Conservation (phyloP, 1,284 basidiomycete species). For the Inonotus hispidus region DNA sequence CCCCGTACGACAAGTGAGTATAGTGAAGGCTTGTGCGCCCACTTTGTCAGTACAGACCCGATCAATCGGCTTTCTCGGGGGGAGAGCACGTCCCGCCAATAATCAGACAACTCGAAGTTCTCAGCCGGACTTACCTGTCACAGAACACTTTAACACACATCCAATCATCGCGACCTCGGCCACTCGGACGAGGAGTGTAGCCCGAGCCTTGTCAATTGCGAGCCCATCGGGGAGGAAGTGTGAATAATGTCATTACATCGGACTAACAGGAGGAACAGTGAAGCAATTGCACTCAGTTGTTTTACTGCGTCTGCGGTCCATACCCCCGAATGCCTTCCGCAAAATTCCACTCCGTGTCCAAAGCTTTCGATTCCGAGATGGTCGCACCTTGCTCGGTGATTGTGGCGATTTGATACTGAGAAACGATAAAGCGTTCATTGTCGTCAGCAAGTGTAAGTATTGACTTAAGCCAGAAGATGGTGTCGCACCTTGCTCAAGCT, state of each 20-base stretch:
- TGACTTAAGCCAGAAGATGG: not conserved
- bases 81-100: not conserved
- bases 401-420: slow-evolving; percentile 90
- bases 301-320: slow-evolving; percentile 63
- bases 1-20: not conserved
- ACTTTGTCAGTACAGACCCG: not conserved
- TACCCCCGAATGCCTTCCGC: slow-evolving; percentile 91
- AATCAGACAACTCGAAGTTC: not conserved
- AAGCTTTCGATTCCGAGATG: slow-evolving; percentile 76
- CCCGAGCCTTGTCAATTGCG: not conserved
- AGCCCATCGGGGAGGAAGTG: not conserved
- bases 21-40: not conserved
- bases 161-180: too few relatives aligned
- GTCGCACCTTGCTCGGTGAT: slow-evolving; percentile 74
- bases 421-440: not conserved
- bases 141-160: too few relatives aligned
- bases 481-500: slow-evolving; percentile 86
- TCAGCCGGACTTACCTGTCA: too few relatives aligned
- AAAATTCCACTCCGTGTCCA: slow-evolving; percentile 86
- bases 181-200: too few relatives aligned
- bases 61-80: too few relatives aligned
- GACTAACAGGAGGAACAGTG: not conserved
- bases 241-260: slow-evolving; percentile 2
- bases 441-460: not conserved
- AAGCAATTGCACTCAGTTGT: not conserved